Base-by-base conservation (phyloP, 2,329 filamentous ascomycete genomes). In the Cladosporium sp. region DNA sequence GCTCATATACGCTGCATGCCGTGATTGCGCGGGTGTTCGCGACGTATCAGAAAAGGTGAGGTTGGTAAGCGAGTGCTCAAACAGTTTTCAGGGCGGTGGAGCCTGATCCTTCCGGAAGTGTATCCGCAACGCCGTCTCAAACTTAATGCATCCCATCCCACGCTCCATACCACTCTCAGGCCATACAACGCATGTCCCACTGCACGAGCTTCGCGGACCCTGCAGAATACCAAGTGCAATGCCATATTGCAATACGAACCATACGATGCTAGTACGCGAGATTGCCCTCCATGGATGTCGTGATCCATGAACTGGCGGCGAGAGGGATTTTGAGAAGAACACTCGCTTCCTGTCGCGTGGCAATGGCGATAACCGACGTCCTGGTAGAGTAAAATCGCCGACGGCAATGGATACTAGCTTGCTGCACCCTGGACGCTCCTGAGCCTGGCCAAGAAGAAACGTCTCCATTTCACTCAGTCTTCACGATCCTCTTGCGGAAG, bases 21-120 rank as follows among this genome's bases (percentile, higher is more conserved):
- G 41, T 47, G n/a, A 47, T 47, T 47, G 41, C 41, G 41, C n/a
- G 41, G n/a, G 8, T 47, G 10, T 47, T 47, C 11, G 52, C 52
- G 4, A 55, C 18, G 15, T 32, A 55, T 55, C 52, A 55, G 15
- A 34, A 55, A n/a, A 55, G n/a, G 26, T 55, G 52, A 55, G 26
- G 52, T 55, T n/a, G 28, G 52, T 32, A 55, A 55, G 52, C 52
- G 52, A 55, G 18, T 32, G 51, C 28, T 28, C 51, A 54, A 30
- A 18, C 49, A 30, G 28, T 32, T 55, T n/a, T 12, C 30, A 14
- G n/a, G 41, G 41, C 41, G 41, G 52, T 55, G 52, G 52, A 55
- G 52, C 30, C 21, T 32, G 18, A 34, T 55, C 52, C 52, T 55
- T 34, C 52, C 49, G 52, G 52, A 55, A 55, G 28, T 30, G 15